Evolutionary conservation across 2,329 filamentous ascomycete genomes (phyloP).

Genomic region (Pseudogymnoascus pannorum): DNA sequence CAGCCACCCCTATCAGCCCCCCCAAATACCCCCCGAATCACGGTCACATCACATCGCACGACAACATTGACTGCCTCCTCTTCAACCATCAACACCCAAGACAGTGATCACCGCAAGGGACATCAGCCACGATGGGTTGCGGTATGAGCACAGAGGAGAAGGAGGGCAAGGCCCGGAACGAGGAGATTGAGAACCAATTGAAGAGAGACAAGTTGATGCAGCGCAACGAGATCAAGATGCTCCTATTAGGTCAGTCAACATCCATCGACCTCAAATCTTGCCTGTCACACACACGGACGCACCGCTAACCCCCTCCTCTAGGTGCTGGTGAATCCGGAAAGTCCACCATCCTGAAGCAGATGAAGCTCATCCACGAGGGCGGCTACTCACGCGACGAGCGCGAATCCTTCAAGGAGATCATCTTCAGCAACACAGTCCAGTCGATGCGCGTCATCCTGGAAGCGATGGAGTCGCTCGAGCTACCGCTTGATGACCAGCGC

Average conservation of each 20-base stretch:
- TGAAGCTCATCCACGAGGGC: constrained; percentile 99
- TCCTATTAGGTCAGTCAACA: constrained; percentile 76
- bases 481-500: constrained; percentile 63
- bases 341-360: constrained; percentile 91
- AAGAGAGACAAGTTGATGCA: constrained; percentile 99
- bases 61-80: not conserved
- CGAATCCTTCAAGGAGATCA: constrained; percentile 88
- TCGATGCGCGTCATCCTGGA: constrained; percentile 88
- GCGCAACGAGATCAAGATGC: constrained; percentile 99
- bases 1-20: not conserved
- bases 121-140: constrained; percentile 81
- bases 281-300: not conserved
- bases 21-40: not conserved
- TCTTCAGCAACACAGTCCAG: constrained; percentile 90
- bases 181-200: constrained; percentile 99
- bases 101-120: not conserved
- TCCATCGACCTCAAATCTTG: not conserved
- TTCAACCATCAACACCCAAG: not conserved
- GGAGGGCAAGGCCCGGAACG: constrained; percentile 99
- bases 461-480: constrained; percentile 80
- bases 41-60: not conserved
- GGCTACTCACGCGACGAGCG: constrained; percentile 96
- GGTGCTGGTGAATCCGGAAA: constrained; percentile 91
- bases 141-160: constrained; percentile 99
- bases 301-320: constrained; percentile 15